phyloP scores from a whole-genome alignment of 768 basidiomycete genomes.

The Coprinopsis strossmayeri region DNA sequence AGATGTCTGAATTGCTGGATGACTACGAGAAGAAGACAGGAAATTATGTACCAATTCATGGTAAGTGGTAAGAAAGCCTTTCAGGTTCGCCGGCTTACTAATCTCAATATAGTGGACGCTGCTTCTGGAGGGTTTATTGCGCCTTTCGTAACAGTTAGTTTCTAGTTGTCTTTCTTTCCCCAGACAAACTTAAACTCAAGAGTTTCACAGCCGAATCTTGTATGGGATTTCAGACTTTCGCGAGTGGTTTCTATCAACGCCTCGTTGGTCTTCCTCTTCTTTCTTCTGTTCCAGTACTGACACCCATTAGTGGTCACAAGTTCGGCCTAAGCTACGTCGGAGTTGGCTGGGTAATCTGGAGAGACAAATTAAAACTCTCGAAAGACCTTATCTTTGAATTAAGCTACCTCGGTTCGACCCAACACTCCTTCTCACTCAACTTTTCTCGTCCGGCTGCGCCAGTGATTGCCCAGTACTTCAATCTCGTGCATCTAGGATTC shows the following conservation, averaged over 20 bases:
- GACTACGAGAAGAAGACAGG: conserved; percentile 59
- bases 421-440: conserved; percentile 73
- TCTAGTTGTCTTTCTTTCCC: neutral
- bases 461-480: conserved; percentile 60
- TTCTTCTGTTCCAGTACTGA: too few relatives aligned
- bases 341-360: conserved; percentile 68
- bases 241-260: conserved; percentile 58
- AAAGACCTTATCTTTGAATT: conserved; percentile 71
- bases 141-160: conserved; percentile 43
- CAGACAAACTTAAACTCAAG: conserved; percentile 18
- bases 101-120: conserved; percentile 48
- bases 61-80: conserved; percentile 33
- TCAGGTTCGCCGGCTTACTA: conserved; percentile 15
- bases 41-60: conserved; percentile 58
- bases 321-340: conserved; percentile 52
- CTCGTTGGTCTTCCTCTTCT: conserved; percentile 29
- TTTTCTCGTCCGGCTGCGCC: conserved; percentile 60
- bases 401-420: conserved; percentile 47
- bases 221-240: conserved; percentile 60
- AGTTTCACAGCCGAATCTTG: conserved; percentile 37
- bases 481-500: conserved; percentile 54
- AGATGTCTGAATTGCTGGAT: conserved; percentile 71
- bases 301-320: conserved; percentile 53
- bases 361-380: conserved; percentile 55
- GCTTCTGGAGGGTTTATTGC: conserved; percentile 66